Percentiles rank a stretch among this genome's conserved stretches.
phyloP scores from a whole-genome alignment of 768 basidiomycete genomes.

The Russula ochroleuca region DNA sequence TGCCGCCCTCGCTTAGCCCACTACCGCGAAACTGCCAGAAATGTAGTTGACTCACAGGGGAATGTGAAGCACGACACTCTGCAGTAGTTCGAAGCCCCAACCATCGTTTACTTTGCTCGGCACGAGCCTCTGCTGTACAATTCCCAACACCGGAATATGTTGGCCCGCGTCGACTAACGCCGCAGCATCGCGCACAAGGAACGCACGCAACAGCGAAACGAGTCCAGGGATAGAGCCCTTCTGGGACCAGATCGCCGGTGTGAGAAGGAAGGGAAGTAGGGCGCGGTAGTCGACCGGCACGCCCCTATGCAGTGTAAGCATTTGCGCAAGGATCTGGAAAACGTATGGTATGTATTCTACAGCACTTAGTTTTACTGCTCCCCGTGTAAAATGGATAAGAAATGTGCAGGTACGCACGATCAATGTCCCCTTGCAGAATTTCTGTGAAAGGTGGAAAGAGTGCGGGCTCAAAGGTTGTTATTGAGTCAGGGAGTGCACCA shows the following conservation, averaged over 20 bases:
- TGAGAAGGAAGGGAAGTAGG: constrained; percentile 78
- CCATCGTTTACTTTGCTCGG: constrained; percentile 83
- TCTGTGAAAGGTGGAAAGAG: constrained; percentile 84
- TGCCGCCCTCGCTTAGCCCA: constrained; percentile 2
- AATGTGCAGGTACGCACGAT: constrained; percentile 52
- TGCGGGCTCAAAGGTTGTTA: constrained; percentile 71
- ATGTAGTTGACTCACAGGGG: constrained; percentile 58
- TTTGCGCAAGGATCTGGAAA: constrained; percentile 94
- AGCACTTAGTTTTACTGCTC: neutral
- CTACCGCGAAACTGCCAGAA: neutral
- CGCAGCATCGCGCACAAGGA: constrained; percentile 63
- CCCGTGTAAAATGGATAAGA: neutral
- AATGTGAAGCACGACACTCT: constrained; percentile 66
- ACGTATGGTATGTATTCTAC: constrained; percentile 95
- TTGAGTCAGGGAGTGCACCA: constrained; percentile 57
- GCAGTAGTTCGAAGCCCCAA: constrained; percentile 88
- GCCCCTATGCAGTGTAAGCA: constrained; percentile 76
- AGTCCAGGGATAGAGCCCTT: constrained; percentile 94
- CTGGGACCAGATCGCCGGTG: constrained; percentile 85
- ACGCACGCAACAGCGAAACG: constrained; percentile 81
- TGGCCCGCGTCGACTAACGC: constrained; percentile 70
- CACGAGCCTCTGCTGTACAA: constrained; percentile 85
- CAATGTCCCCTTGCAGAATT: constrained; percentile 89
- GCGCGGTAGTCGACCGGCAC: constrained; percentile 75
- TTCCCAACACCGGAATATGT: constrained; percentile 72